Base-by-base conservation (phyloP, 2,329 filamentous ascomycete genomes). In the Ophiostoma perfectum region DNA sequence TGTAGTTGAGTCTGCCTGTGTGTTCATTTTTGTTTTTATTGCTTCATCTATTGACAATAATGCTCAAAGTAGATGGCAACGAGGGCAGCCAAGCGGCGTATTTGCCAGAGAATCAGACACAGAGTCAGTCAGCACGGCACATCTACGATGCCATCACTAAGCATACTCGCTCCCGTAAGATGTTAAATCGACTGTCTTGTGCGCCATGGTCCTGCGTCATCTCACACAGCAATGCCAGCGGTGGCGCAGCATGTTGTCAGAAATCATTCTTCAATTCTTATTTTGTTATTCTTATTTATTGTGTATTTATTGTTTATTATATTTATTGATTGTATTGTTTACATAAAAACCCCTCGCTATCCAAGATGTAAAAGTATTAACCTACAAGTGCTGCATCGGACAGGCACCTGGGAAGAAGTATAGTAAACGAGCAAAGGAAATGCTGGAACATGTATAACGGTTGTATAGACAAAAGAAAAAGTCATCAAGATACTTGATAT, bases 401-500 rank as follows among this genome's bases (percentile, higher is more conserved):
- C 60, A 63, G 60, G 5, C 58, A 62, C 60, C 60, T 63, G 60
- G 60, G 60, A 63, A 42, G 39, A 63, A 63, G 38, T 60, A 60
- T 60, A 60, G 55, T 60, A 38, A 60, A 55, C 49, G 49, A 55
- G 49, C 27, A 55, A 55, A 47, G 63, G 38, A 9, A 63, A 67
- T 66, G 58, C 58, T 60, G 42, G 27, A 49, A 60, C 66, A 18
- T 63, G 60, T 60, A 62, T n/a, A 64, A 27, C 63, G 39, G 42
- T 42, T 44, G 18, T 64, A 47, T 36, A n/a, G n/a, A 47, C 16
- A 64, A 27, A 64, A 52, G 45, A 41, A 52, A 67, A 64, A 12
- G 16, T 64, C 63, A 64, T 64, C 63, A 64, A 64, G 63, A 45
- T 47, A 64, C 63, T 64, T 64, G 41, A 47, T 64, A 45, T 64